These are phyloP conservation scores for Collybia mongolica DNA, from an alignment of 768 basidiomycete species.

Conservation along the genomic window DNA sequence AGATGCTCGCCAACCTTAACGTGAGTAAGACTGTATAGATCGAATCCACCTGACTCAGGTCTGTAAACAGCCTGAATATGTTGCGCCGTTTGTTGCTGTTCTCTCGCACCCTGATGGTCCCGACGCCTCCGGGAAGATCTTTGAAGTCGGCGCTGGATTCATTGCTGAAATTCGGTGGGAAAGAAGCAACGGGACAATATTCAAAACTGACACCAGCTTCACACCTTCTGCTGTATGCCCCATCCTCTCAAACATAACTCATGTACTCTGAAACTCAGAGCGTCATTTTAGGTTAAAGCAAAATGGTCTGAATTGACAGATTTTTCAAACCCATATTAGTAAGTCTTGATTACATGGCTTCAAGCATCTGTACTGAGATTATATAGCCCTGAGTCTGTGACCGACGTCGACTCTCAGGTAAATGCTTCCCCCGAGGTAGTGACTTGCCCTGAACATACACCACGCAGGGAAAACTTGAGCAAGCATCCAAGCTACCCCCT, in stretches of 20 bases:
- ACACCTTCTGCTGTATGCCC: conserved; percentile 86
- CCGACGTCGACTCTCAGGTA: conserved; percentile 63
- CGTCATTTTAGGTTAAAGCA: conserved; percentile 60
- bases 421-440: conserved; percentile 4
- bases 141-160: conserved; percentile 93
- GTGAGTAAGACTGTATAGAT: conserved; percentile 33
- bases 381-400: conserved; percentile 60
- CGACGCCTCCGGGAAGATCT: conserved; percentile 78
- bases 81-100: conserved; percentile 90
- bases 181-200: conserved; percentile 80
- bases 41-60: not conserved
- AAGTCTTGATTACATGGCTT: conserved; percentile 24
- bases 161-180: conserved; percentile 93
- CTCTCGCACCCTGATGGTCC: conserved; percentile 84
- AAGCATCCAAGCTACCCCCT: conserved; percentile 57
- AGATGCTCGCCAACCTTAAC: conserved; percentile 86
- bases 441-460: not conserved
- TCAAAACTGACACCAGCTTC: conserved; percentile 87
- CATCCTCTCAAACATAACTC: not conserved
- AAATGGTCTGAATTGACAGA: conserved; percentile 83
- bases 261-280: not conserved
- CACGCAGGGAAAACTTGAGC: conserved; percentile 55
- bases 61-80: conserved; percentile 70
- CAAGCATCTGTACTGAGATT: conserved; percentile 4
- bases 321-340: conserved; percentile 73